Evolutionary conservation across 331 rosid genomes (phyloP), one percentile per base, ranked within the genome.

Genomic region (Phaseolus coccineus): DNA sequence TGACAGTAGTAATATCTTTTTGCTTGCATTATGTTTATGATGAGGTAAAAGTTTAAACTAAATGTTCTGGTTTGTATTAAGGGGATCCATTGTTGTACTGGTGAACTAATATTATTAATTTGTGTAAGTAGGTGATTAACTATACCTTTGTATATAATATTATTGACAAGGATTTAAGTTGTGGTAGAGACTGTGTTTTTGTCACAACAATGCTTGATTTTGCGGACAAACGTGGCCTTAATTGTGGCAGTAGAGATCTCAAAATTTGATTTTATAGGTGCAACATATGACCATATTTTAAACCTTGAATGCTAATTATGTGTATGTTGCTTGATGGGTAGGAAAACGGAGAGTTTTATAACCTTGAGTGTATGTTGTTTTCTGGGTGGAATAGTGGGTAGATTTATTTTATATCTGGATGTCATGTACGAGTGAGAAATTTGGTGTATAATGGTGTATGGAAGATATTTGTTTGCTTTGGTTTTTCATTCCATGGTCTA

Each of bases 71-170:
- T 16, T 46, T 74, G 9, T 33, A 16, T 31, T 30, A 24, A 56
- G 55, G 24, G 40, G 57, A 28, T 78, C 5, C 7, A 14, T 48
- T 70, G 48, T 48, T 56, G 11, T 44, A 15, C 50, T 35, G 47
- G 4, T 28, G 31, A 66, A 28, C 14, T 59, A 58, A 37, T 25
- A 13, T 71, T 35, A 33, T 71, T 37, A 70, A 31, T 22, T 11
- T 77, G 35, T 39, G 8, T 33, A 8, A 74, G 35, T 81, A 15
- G 22, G 69, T 61, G 33, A 31, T 3, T 39, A 48, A 28, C 65
- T 3, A 46, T 11, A 13, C 33, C 4, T 48, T 27, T 50, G 15
- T 33, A 59, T 40, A 39, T 52, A 64, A 40, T 64, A 1, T 40
- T 63, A 2, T 40, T 69, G 19, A 25, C 3, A 25, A 24, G 2